Percentiles rank a stretch among this genome's conserved stretches.
Evolutionary conservation across 2,329 filamentous ascomycete genomes (phyloP).

Genomic region (Corniculantispora saksenae): DNA sequence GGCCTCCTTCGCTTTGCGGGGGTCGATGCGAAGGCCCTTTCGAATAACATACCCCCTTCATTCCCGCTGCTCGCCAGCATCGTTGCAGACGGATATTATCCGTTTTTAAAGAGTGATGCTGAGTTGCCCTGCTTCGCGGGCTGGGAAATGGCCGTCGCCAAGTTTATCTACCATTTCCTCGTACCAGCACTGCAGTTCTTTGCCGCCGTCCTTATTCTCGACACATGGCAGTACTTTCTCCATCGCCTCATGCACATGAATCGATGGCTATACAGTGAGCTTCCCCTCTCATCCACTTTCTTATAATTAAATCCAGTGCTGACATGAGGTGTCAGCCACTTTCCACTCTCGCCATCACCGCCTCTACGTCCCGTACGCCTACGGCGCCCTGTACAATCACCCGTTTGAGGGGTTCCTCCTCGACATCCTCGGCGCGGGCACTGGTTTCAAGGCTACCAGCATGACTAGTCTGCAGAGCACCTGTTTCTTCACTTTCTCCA

Average conservation of each 20-base stretch:
- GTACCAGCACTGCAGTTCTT: constrained; percentile 79
- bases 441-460: constrained; percentile 78
- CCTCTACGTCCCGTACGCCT: constrained; percentile 96
- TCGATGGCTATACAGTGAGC: constrained; percentile 95
- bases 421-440: constrained; percentile 82
- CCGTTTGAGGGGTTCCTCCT: constrained; percentile 91
- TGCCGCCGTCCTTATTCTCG: constrained; percentile 73
- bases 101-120: constrained; percentile 63
- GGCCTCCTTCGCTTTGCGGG: constrained; percentile 69
- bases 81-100: constrained; percentile 79
- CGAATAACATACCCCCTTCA: constrained; percentile 70
- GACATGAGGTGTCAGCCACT: too few species aligned
- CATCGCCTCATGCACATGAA: constrained; percentile 97
- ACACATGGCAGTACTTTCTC: constrained; percentile 98
- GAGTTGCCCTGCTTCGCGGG: constrained; percentile 72
- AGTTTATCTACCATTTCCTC: constrained; percentile 74
- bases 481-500: constrained; percentile 84
- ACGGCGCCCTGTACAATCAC: constrained; percentile 95
- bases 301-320: too few species aligned
- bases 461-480: constrained; percentile 88
- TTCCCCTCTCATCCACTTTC: too few species aligned
- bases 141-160: constrained; percentile 79
- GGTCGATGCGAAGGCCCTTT: constrained; percentile 72
- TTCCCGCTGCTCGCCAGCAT: constrained; percentile 75
- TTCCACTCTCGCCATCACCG: constrained; percentile 96